These are phyloP conservation scores for Pulveroboletus sp. DNA, from an alignment of 768 basidiomycete species.

Conservation along the genomic window DNA sequence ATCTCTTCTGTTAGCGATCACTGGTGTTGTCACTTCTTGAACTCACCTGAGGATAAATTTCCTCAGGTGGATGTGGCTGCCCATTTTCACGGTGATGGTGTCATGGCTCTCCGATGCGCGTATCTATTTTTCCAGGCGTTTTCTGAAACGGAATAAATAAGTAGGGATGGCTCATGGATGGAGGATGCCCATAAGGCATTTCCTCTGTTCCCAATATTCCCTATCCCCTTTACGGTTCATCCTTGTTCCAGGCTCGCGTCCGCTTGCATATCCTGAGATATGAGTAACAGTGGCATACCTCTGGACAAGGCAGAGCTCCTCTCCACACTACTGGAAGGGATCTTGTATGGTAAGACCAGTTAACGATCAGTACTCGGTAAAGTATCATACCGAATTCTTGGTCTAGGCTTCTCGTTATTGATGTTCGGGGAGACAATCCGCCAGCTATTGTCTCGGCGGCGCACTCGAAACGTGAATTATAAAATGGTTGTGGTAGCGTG, in stretches of 20 bases:
- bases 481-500: conserved; percentile 20
- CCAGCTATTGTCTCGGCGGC: conserved; percentile 15
- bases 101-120: neutral
- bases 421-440: conserved; percentile 32
- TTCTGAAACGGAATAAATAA: neutral
- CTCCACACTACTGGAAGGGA: conserved; percentile 7
- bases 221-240: neutral
- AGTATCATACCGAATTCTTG: neutral
- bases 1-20: neutral
- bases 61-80: neutral
- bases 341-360: conserved; percentile 11
- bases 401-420: conserved; percentile 31
- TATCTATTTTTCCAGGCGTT: neutral
- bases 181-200: neutral
- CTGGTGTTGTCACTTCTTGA: neutral
- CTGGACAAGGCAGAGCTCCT: conserved; percentile 5
- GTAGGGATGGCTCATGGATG: neutral
- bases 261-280: neutral
- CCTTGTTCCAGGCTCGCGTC: neutral
- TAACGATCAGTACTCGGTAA: neutral
- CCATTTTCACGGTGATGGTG: neutral
- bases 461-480: conserved; percentile 7
- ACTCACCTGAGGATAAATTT: neutral
- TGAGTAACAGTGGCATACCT: neutral
- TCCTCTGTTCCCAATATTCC: neutral